Conservation (phyloP, 805 yeast genomes). For the Priceomyces fermenticarens region DNA sequence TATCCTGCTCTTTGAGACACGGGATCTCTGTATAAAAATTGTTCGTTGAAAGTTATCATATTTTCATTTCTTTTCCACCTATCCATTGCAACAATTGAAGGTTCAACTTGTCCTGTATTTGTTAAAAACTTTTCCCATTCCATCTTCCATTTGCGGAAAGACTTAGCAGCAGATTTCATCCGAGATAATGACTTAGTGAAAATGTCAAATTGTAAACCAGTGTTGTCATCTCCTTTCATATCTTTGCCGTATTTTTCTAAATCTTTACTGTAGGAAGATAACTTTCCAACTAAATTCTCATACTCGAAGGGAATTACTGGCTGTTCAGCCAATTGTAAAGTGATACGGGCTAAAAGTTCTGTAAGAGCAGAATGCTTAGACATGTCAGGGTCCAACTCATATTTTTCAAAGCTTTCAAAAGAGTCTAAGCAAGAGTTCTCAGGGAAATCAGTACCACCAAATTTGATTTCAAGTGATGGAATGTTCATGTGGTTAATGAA, state of each 20-base stretch:
- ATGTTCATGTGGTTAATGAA: conserved; percentile 62
- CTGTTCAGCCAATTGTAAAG: conserved; percentile 63
- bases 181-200: conserved; percentile 22
- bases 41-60: conserved; percentile 52
- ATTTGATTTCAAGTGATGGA: conserved; percentile 64
- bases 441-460: conserved; percentile 43
- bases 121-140: conserved; percentile 57
- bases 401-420: conserved; percentile 49
- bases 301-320: conserved; percentile 76
- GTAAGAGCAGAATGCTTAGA: conserved; percentile 53
- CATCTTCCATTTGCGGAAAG: conserved; percentile 50
- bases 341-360: conserved; percentile 50
- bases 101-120: conserved; percentile 57
- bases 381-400: conserved; percentile 54
- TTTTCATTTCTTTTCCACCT: conserved; percentile 83
- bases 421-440: conserved; percentile 62
- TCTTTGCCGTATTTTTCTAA: conserved; percentile 38
- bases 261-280: conserved; percentile 46
- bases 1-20: conserved; percentile 59
- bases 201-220: conserved; percentile 19
- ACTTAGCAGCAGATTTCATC: conserved; percentile 35
- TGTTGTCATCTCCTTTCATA: conserved; percentile 15
- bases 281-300: conserved; percentile 38
- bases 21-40: conserved; percentile 46
- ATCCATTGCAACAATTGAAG: conserved; percentile 64